These are phyloP conservation scores for Hypoxylon perforatum DNA, from an alignment of 495 filamentous ascomycete species.

Conservation along the genomic window DNA sequence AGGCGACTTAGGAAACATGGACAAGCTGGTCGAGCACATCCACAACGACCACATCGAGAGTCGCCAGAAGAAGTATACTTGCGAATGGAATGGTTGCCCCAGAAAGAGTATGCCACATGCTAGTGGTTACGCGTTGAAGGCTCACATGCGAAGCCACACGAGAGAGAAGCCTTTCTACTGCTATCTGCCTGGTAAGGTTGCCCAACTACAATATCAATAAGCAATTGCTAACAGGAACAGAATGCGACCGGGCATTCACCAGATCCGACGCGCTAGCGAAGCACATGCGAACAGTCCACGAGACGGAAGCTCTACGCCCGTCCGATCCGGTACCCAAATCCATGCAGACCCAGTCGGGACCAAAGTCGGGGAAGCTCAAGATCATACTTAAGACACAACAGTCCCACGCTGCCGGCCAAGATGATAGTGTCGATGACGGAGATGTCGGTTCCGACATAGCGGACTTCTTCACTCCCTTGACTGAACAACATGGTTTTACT, in stretches of 20 bases:
- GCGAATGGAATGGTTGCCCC: slow-evolving; percentile 91
- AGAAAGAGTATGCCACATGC: slow-evolving; percentile 91
- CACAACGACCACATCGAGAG: slow-evolving; percentile 92
- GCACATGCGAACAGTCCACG: slow-evolving; percentile 98
- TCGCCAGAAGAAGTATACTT: slow-evolving; percentile 78
- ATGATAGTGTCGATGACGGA: slow-evolving; percentile 64
- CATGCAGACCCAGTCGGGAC: slow-evolving; percentile 62
- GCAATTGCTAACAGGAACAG: slow-evolving; percentile 55
- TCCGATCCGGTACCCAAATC: slow-evolving; percentile 88
- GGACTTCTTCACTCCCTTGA: slow-evolving; percentile 60
- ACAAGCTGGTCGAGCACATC: slow-evolving; percentile 90
- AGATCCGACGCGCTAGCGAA: slow-evolving; percentile 96
- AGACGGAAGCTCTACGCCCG: slow-evolving; percentile 90
- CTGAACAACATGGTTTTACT: slow-evolving; percentile 75
- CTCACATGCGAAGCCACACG: slow-evolving; percentile 97
- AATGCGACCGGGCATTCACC: slow-evolving; percentile 98
- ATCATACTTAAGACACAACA: slow-evolving; percentile 67
- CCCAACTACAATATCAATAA: background rate
- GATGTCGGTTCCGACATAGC: slow-evolving; percentile 60
- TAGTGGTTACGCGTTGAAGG: slow-evolving; percentile 92
- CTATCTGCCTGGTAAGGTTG: slow-evolving; percentile 80
- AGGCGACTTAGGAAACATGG: slow-evolving; percentile 91
- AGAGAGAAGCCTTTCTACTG: slow-evolving; percentile 99
- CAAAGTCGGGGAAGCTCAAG: slow-evolving; percentile 71
- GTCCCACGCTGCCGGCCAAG: slow-evolving; percentile 65